phyloP scores from a whole-genome alignment of 345 rosid genomes.

The Gossypioides kirkii region DNA sequence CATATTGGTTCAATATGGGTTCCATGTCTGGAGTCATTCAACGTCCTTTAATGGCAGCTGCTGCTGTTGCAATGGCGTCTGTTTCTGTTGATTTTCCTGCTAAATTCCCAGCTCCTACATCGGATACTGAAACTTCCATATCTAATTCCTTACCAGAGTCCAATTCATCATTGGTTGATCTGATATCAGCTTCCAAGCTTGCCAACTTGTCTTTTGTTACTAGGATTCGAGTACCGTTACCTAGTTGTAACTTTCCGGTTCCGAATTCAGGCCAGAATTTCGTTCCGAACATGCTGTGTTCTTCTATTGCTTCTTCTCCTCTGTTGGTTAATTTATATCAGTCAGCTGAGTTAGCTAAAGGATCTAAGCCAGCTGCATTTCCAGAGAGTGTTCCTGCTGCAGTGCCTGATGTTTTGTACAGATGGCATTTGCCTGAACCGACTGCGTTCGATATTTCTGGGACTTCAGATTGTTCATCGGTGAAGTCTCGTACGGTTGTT shows the following conservation, averaged over 20 bases:
- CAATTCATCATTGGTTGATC: slow-evolving; percentile 51
- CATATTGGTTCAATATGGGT: slow-evolving; percentile 45
- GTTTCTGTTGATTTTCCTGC: slow-evolving; percentile 62
- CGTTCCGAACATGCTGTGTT: slow-evolving; percentile 19
- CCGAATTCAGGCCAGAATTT: slow-evolving; percentile 27
- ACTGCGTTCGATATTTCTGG: slow-evolving; percentile 52
- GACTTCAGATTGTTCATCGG: slow-evolving; percentile 42
- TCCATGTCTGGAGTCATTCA: slow-evolving; percentile 71
- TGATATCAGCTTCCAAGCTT: slow-evolving; percentile 57
- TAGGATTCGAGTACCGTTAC: slow-evolving; percentile 52
- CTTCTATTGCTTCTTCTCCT: slow-evolving; percentile 40
- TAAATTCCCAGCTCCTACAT: slow-evolving; percentile 39
- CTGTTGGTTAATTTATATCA: slow-evolving; percentile 50
- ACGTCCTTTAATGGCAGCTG: slow-evolving; percentile 83
- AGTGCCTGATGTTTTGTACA: slow-evolving; percentile 57
- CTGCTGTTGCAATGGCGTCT: slow-evolving; percentile 74
- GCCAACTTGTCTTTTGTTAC: slow-evolving; percentile 50
- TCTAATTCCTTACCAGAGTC: slow-evolving; percentile 32
- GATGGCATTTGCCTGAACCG: slow-evolving; percentile 85
- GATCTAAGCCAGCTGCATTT: slow-evolving; percentile 46
- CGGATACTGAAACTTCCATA: slow-evolving; percentile 25
- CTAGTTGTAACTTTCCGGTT: slow-evolving; percentile 37
- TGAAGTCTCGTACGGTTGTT: slow-evolving; percentile 80
- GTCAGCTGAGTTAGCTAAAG: slow-evolving; percentile 68
- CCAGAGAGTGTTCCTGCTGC: slow-evolving; percentile 26